A percentile compares a stretch with the other conserved stretches of the same genome.
phyloP scores from a whole-genome alignment of 2,329 filamentous ascomycete genomes.

The Gaeumannomyces tritici region DNA sequence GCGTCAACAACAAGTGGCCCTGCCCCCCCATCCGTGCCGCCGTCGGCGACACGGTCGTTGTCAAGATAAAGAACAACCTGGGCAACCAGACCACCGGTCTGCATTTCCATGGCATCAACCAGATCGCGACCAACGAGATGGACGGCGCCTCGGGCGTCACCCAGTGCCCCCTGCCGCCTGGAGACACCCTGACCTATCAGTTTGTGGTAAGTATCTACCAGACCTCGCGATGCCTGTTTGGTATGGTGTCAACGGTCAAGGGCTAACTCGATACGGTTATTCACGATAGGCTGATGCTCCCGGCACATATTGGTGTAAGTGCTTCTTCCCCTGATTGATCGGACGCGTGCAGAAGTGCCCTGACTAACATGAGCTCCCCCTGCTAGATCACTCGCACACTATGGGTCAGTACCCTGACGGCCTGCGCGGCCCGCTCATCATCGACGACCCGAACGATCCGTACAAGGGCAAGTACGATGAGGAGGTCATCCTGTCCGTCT shows the following conservation, averaged over 20 bases:
- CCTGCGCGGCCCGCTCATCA: conserved; percentile 50
- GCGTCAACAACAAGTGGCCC: conserved; percentile 54
- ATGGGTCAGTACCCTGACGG: conserved; percentile 59
- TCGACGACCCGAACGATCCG: conserved; percentile 47
- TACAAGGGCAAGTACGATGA: conserved; percentile 45
- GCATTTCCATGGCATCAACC: conserved; percentile 51
- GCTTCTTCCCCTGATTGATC: conserved; percentile 4
- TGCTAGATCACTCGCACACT: conserved; percentile 50
- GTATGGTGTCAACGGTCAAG: neutral
- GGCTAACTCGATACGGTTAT: neutral
- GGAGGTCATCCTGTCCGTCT: conserved; percentile 46
- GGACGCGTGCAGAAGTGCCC: conserved; percentile 1
- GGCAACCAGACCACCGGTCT: conserved; percentile 42
- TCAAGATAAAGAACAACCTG: conserved; percentile 39
- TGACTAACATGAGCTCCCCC: conserved; percentile 4
- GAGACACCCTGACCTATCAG: conserved; percentile 40
- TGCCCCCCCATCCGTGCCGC: conserved; percentile 43
- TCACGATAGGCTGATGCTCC: conserved; percentile 23
- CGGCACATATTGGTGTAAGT: conserved; percentile 38
- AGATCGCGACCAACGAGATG: conserved; percentile 42
- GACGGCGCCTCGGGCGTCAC: conserved; percentile 47
- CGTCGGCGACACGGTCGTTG: conserved; percentile 38
- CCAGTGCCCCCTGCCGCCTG: conserved; percentile 44
- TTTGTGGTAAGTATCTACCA: conserved; percentile 29
- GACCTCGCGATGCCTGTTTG: neutral